Conservation (phyloP, 2,329 filamentous ascomycete genomes). For the Penicillium fuscoglaucum region DNA sequence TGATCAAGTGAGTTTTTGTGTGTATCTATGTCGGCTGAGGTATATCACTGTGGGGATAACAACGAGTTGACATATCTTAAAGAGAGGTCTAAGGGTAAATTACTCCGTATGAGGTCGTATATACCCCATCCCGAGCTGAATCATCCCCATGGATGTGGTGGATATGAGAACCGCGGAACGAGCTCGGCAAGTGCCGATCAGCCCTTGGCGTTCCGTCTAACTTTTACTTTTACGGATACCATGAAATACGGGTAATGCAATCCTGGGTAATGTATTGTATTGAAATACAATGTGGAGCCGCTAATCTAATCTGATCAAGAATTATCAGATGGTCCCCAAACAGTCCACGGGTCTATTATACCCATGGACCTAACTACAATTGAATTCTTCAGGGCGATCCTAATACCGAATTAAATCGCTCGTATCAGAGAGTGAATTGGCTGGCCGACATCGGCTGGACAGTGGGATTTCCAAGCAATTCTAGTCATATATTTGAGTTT, state of each 20-base stretch:
- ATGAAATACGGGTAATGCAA: not conserved
- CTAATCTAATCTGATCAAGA: conserved; percentile 8
- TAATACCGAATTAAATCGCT: not conserved
- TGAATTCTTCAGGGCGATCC: not conserved
- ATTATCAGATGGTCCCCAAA: conserved; percentile 7
- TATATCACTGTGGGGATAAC: not conserved
- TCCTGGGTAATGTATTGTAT: not conserved
- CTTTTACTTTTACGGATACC: not conserved
- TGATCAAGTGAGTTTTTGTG: too few species aligned
- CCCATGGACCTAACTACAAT: not conserved
- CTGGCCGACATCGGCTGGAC: conserved; percentile 2
- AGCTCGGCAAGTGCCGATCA: not conserved
- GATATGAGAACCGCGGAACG: not conserved
- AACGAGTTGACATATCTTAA: not conserved
- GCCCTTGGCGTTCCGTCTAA: not conserved
- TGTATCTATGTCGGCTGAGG: not conserved
- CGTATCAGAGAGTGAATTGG: not conserved
- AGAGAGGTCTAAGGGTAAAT: not conserved
- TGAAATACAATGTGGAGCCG: conserved; percentile 1
- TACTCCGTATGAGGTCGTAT: not conserved
- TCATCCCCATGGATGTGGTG: not conserved
- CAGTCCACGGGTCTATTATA: not conserved
- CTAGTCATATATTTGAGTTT: not conserved
- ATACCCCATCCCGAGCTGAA: not conserved
- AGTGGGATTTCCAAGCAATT: not conserved